These are phyloP conservation scores for Trypanosoma melophagium DNA, from an alignment of 208 protist species.

Conservation along the genomic window DNA sequence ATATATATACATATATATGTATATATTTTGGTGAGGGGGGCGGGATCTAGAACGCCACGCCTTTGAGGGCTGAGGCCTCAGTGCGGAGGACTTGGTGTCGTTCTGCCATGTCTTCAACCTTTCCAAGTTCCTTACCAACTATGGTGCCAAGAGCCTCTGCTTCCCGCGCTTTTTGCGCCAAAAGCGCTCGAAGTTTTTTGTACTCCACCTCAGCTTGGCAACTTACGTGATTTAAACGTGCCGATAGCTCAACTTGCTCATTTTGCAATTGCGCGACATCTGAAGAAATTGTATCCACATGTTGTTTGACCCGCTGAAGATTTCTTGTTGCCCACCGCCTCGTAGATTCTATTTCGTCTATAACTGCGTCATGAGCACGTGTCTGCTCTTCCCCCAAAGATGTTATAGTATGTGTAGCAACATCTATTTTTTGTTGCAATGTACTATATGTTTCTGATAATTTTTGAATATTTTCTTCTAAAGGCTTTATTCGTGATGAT, in stretches of 20 bases:
- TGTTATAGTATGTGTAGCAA: not conserved
- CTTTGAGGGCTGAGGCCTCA: constrained; percentile 11
- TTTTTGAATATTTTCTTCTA: constrained; percentile 10
- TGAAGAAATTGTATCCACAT: constrained; percentile 44
- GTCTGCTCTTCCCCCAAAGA: not conserved
- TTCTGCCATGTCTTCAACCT: constrained; percentile 60
- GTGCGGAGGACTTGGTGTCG: constrained; percentile 54
- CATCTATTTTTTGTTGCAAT: constrained; percentile 22
- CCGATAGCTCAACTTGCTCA: constrained; percentile 34
- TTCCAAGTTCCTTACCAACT: constrained; percentile 72
- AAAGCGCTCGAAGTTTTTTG: constrained; percentile 55
- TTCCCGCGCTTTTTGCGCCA: constrained; percentile 67
- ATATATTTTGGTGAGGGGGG: too few species aligned
- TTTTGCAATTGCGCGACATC: constrained; percentile 40
- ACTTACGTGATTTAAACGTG: constrained; percentile 41
- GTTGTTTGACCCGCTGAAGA: constrained; percentile 79
- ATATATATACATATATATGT: too few species aligned
- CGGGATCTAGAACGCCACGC: constrained; percentile 21
- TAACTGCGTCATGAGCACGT: not conserved
- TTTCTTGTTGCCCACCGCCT: constrained; percentile 73
- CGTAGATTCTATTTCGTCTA: constrained; percentile 49
- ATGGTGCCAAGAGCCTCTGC: constrained; percentile 60
- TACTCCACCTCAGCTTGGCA: constrained; percentile 67
- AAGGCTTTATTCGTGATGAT: not conserved
- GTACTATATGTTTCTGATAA: constrained; percentile 10